Conservation (phyloP, 1,284 basidiomycete species). For the Ustilago bromivora region DNA sequence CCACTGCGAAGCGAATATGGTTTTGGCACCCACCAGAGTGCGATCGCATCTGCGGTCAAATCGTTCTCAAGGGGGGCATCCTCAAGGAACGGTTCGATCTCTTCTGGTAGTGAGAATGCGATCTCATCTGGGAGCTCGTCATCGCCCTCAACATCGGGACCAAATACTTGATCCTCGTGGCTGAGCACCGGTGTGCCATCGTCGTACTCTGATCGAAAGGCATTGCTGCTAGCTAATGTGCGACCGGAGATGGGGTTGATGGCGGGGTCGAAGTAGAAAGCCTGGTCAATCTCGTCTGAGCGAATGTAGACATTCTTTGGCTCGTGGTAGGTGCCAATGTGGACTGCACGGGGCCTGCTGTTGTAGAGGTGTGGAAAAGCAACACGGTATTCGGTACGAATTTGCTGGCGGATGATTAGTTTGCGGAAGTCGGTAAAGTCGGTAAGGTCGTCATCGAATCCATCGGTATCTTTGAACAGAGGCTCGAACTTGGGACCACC, state of each 20-base stretch:
- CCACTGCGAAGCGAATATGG: constrained; percentile 95
- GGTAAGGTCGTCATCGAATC: constrained; percentile 99
- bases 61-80: constrained; percentile 88
- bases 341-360: constrained; percentile 93
- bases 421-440: constrained; percentile 99
- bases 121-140: constrained; percentile 74
- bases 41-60: constrained; percentile 94
- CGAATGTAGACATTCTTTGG: constrained; percentile 99
- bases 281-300: constrained; percentile 99
- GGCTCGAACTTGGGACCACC: constrained; percentile 91
- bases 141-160: constrained; percentile 78
- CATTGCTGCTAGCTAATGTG: constrained; percentile 48
- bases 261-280: constrained; percentile 98
- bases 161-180: constrained; percentile 93
- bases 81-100: constrained; percentile 84
- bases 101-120: constrained; percentile 87
- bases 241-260: constrained; percentile 77
- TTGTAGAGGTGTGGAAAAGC: constrained; percentile 99
- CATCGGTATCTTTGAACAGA: constrained; percentile 85
- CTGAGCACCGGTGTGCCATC: constrained; percentile 73
- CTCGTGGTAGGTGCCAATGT: constrained; percentile 89
- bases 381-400: constrained; percentile 98
- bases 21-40: constrained; percentile 97
- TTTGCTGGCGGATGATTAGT: constrained; percentile 98
- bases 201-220: constrained; percentile 58